phyloP scores from a whole-genome alignment of 441 rosid genomes.

The Populus trichocarpa region DNA sequence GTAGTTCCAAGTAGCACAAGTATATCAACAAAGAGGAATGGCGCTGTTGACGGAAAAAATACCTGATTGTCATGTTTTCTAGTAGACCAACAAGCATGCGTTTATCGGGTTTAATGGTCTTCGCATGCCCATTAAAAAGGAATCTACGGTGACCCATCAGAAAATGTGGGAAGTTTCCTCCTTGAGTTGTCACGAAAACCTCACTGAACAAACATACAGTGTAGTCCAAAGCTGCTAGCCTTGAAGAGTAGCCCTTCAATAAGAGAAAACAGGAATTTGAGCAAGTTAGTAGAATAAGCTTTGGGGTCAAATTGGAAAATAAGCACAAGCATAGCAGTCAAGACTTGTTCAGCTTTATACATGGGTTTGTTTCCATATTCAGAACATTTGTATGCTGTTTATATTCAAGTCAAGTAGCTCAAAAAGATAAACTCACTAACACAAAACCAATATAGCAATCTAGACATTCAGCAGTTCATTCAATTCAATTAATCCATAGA shows the following conservation, averaged over 20 bases:
- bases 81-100: slow-evolving; percentile 72
- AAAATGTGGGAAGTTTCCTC: slow-evolving; percentile 96
- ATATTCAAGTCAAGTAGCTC: slow-evolving; percentile 1
- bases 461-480: neutral
- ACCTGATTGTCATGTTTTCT: slow-evolving; percentile 75
- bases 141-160: slow-evolving; percentile 95
- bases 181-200: slow-evolving; percentile 88
- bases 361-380: neutral
- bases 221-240: slow-evolving; percentile 96
- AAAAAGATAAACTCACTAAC: neutral
- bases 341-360: neutral
- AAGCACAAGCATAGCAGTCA: neutral
- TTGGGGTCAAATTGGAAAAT: neutral
- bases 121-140: slow-evolving; percentile 79
- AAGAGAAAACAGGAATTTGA: slow-evolving; percentile 11
- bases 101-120: slow-evolving; percentile 82
- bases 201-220: slow-evolving; percentile 82
- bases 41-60: slow-evolving; percentile 7
- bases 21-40: neutral
- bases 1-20: neutral
- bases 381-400: neutral
- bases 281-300: neutral
- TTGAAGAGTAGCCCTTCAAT: slow-evolving; percentile 75
- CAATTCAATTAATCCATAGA: neutral
- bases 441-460: neutral